Evolutionary conservation across 2,329 filamentous ascomycete species (phyloP), one percentile per base, ranked within the genome.

Genomic region (Colletotrichum lupini): DNA sequence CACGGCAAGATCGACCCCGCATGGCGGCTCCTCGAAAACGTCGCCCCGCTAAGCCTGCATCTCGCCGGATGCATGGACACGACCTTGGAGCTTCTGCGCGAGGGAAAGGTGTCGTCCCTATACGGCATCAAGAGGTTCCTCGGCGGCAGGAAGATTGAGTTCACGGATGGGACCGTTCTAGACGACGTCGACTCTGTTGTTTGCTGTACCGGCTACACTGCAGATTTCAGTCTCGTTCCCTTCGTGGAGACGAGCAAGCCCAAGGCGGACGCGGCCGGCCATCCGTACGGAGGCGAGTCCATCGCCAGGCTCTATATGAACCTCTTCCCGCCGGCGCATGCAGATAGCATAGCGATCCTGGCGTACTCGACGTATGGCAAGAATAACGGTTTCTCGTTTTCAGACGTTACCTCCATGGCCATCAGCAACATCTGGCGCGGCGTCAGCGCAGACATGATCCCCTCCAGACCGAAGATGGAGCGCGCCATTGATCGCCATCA

Each of bases 351-450:
- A 19, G 82, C 80, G 0, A 78, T 84, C 35, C 74, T 83, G 0
- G 79, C 79, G 37, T 77, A 80, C 59, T 80, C 79, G 16, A 75
- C 76, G 2, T 78, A 72, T 37, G 76, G 79, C 74, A 75, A 82
- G 72, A 75, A 79, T 70, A 77, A 81, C 74, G 77, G 80, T 0
- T 81, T 83, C 24, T 78, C 79, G 1, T 77, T 82, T 22, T 76
- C 78, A 24, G 84, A 85, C 60, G 78, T 85, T 37, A 77, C 78
- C 1, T 77, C 79, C n/a, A 82, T 83, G 81, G 83, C 83, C 2
- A 75, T 85, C 4, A 78, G 80, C 28, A 83, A 86, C 63, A 77
- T 85, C 3, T 85, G 81, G 80, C 79, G 79, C 4, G 82, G 80
- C 1, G 76, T 77, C 1, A 73, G 79, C 77, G 5, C 62, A 49